Conservation (phyloP, 2,329 filamentous ascomycete species). For the Rhinocladiella mackenziei region DNA sequence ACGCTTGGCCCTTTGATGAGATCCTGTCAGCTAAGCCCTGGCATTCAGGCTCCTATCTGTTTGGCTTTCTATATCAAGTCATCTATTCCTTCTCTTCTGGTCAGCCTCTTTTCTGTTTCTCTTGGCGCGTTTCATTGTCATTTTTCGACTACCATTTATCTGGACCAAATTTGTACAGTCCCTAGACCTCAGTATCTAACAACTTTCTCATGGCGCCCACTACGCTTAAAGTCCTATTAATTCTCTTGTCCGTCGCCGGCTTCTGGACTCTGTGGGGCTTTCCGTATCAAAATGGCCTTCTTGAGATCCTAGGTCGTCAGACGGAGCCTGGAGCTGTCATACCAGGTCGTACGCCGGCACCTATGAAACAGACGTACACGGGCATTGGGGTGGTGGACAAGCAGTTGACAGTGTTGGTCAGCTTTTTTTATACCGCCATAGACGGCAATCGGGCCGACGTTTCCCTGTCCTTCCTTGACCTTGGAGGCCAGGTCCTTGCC, state of each 20-base stretch:
- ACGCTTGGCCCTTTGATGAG: no score
- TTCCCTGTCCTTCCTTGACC: constrained; percentile 37
- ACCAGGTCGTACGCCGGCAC: constrained; percentile 29
- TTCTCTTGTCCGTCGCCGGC: constrained; percentile 21
- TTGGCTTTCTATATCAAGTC: no score
- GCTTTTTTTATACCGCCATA: constrained; percentile 41
- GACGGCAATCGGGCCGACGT: constrained; percentile 38
- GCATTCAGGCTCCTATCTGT: no score
- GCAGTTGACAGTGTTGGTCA: constrained; percentile 30
- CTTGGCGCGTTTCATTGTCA: no score
- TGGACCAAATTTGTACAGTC: no score
- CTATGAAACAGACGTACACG: constrained; percentile 31
- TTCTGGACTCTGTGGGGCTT: constrained; percentile 30
- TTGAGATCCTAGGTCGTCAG: constrained; percentile 25
- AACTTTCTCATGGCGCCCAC: constrained; percentile 22
- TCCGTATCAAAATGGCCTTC: constrained; percentile 30
- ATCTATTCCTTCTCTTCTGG: no score
- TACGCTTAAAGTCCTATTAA: constrained; percentile 12
- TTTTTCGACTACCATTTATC: no score
- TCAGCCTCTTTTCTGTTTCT: no score
- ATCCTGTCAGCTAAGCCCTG: no score
- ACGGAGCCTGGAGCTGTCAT: constrained; percentile 28
- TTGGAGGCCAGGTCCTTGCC: constrained; percentile 41
- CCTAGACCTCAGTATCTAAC: no score
- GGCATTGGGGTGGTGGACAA: constrained; percentile 29